Evolutionary conservation across 805 yeast genomes (phyloP).

Genomic region (Jamesozyma hellenica): DNA sequence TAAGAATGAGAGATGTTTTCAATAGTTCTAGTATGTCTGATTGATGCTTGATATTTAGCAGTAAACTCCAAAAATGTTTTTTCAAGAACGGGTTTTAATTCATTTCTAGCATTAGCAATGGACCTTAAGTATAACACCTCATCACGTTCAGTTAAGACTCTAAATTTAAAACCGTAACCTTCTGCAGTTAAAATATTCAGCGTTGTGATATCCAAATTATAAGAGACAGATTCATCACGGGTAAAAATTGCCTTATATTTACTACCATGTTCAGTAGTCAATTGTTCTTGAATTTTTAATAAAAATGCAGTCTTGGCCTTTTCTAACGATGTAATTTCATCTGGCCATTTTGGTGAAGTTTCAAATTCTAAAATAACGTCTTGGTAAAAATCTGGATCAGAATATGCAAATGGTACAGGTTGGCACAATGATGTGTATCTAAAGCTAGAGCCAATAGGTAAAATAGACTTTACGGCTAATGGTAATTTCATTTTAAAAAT

Average conservation of each 20-base stretch:
- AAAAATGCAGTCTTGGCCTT: constrained; percentile 85
- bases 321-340: constrained; percentile 74
- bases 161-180: constrained; percentile 75
- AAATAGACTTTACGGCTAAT: constrained; percentile 55
- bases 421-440: constrained; percentile 66
- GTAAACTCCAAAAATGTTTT: constrained; percentile 54
- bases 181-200: constrained; percentile 71
- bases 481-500: constrained; percentile 53
- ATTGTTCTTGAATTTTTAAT: constrained; percentile 49
- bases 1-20: constrained; percentile 59
- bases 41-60: constrained; percentile 51
- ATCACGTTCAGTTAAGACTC: constrained; percentile 78
- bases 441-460: constrained; percentile 65
- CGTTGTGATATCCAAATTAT: constrained; percentile 46
- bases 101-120: constrained; percentile 53
- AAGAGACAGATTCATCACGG: constrained; percentile 59
- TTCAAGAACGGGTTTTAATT: constrained; percentile 47
- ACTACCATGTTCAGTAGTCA: constrained; percentile 39
- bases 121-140: constrained; percentile 65
- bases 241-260: constrained; percentile 51
- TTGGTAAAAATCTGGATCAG: constrained; percentile 70
- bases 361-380: constrained; percentile 82
- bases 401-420: constrained; percentile 74
- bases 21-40: constrained; percentile 75
- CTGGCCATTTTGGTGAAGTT: constrained; percentile 90